Evolutionary conservation across 2,329 filamentous ascomycete genomes (phyloP).

Genomic region (Scedosporium dehoogii): DNA sequence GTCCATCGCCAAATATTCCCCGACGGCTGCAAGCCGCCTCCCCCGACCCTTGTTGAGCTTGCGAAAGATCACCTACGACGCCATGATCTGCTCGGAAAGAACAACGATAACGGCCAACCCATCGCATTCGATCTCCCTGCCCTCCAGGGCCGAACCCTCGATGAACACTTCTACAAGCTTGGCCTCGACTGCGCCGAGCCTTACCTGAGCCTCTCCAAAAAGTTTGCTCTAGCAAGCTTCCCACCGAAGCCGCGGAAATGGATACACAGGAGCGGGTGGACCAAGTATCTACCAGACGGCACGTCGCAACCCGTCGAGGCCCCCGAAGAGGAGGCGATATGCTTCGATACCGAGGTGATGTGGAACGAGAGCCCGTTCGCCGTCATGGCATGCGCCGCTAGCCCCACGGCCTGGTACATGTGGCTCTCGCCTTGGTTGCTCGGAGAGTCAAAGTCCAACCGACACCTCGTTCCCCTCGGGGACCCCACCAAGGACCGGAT

Average conservation of each 20-base stretch:
- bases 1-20: conserved; percentile 79
- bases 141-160: conserved; percentile 69
- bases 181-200: conserved; percentile 82
- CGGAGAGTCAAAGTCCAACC: conserved; percentile 65
- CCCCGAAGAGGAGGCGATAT: conserved; percentile 72
- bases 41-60: conserved; percentile 65
- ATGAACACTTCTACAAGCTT: conserved; percentile 89
- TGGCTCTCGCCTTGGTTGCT: conserved; percentile 96
- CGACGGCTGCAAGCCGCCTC: conserved; percentile 41
- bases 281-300: conserved; percentile 75
- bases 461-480: conserved; percentile 80
- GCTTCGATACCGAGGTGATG: conserved; percentile 95
- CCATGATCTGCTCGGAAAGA: conserved; percentile 86
- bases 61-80: conserved; percentile 72
- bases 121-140: conserved; percentile 79
- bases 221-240: conserved; percentile 56
- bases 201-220: conserved; percentile 64
- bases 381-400: conserved; percentile 92
- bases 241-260: conserved; percentile 58
- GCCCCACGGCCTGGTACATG: conserved; percentile 86
- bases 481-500: conserved; percentile 64
- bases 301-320: conserved; percentile 58
- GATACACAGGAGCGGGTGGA: conserved; percentile 79
- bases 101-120: conserved; percentile 63
- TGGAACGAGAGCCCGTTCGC: conserved; percentile 88